These are phyloP conservation scores for Stephania cephalantha DNA, from an alignment of 164 flowering plant species.

Conservation along the genomic window DNA sequence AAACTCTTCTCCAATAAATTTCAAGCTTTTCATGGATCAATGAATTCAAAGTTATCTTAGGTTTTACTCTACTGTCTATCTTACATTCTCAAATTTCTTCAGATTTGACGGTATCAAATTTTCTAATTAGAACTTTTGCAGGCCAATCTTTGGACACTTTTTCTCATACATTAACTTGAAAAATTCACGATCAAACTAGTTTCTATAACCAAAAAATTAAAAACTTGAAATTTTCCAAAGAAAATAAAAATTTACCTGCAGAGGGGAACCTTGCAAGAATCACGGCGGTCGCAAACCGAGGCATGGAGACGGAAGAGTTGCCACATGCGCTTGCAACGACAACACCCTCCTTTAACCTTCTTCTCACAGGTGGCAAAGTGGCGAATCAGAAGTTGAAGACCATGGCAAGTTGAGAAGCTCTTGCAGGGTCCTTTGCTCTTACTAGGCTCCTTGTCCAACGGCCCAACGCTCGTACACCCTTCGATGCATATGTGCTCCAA, in stretches of 20 bases:
- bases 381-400: constrained; percentile 58
- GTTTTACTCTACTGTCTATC: no score
- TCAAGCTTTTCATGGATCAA: no score
- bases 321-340: constrained; percentile 90
- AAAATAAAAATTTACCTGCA: constrained; percentile 58
- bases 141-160: no score
- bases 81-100: no score
- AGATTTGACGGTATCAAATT: no score
- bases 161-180: no score
- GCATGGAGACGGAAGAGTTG: constrained; percentile 85
- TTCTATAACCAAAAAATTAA: no score
- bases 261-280: constrained; percentile 74
- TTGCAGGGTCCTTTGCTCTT: constrained; percentile 48
- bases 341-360: constrained; percentile 65
- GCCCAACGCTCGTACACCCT: constrained; percentile 84
- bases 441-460: constrained; percentile 41
- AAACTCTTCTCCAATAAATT: no score
- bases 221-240: not conserved
- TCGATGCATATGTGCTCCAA: constrained; percentile 83
- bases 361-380: constrained; percentile 74
- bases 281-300: constrained; percentile 60
- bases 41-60: no score
- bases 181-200: no score
- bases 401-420: constrained; percentile 62
- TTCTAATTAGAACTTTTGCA: no score